These are phyloP conservation scores for Cordyceps militaris DNA, from an alignment of 2,329 filamentous ascomycete species.

Conservation along the genomic window DNA sequence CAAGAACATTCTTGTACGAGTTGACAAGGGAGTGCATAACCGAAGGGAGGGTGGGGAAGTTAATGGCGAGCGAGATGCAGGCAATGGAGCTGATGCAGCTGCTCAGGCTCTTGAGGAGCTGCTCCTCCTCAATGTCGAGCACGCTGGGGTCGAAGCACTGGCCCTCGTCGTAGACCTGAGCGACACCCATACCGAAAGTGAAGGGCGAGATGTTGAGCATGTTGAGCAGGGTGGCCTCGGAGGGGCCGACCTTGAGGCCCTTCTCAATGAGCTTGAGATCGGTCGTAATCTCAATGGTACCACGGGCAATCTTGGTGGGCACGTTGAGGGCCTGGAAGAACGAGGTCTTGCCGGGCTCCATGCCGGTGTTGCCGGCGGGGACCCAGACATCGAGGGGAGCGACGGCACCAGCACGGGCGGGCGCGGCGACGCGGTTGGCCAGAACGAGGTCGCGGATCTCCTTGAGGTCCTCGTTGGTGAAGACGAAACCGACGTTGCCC, in stretches of 20 bases:
- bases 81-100: slow-evolving; percentile 81
- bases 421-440: slow-evolving; percentile 93
- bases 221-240: slow-evolving; percentile 98
- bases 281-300: slow-evolving; percentile 99
- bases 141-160: slow-evolving; percentile 83
- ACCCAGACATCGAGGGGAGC: slow-evolving; percentile 91
- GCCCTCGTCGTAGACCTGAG: slow-evolving; percentile 96
- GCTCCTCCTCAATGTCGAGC: slow-evolving; percentile 89
- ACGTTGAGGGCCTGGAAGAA: slow-evolving; percentile 99
- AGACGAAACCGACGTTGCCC: slow-evolving; percentile 99
- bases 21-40: slow-evolving; percentile 96
- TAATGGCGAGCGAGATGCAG: slow-evolving; percentile 81
- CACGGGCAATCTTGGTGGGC: slow-evolving; percentile 99
- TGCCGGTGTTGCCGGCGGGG: slow-evolving; percentile 98
- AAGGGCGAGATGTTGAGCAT: slow-evolving; percentile 99
- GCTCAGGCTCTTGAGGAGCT: slow-evolving; percentile 79
- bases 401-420: slow-evolving; percentile 94
- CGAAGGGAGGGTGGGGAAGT: slow-evolving; percentile 94
- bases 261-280: slow-evolving; percentile 98
- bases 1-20: slow-evolving; percentile 92
- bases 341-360: slow-evolving; percentile 99
- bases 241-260: slow-evolving; percentile 90
- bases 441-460: slow-evolving; percentile 88
- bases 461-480: slow-evolving; percentile 97
- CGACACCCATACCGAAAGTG: slow-evolving; percentile 96